Evolutionary conservation across 2,329 filamentous ascomycete species (phyloP), one percentile per base, ranked within the genome.

Genomic region (Diatrype stigma): DNA sequence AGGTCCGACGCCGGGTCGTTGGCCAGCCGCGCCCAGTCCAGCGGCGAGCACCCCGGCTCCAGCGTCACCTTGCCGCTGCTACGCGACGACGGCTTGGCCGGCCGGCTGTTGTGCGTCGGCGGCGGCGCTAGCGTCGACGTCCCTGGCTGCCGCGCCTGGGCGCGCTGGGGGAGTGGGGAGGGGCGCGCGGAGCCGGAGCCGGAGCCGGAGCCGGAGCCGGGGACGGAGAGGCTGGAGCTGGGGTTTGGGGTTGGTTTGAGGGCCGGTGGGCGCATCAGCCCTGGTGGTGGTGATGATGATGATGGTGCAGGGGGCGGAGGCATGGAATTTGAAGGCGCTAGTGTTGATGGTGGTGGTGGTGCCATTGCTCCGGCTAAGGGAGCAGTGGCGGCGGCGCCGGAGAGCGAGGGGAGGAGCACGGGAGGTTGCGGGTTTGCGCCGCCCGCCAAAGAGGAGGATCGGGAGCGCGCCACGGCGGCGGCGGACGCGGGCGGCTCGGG

Each of bases 21-120:
- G 1, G 83, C 81, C 1, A 96, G 80, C 6, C 87, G 84, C 12
- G 94, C 94, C 94, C 94, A 99, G 79, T 99, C 94, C 12, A 99
- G 84, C 0, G 94, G 93, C 2, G 90, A 96, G 74, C 93, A 92
- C 30, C 94, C 93, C 0, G 94, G 94, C n/a, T 85, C 81, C 4
- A 99, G 82, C 8, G 87, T 77, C 4, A 96, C 89, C 63, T 93
- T 89, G 68, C 80, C n/a, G n/a, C n/a, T n/a, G n/a, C n/a, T n/a
- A n/a, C n/a, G n/a, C n/a, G n/a, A 81, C 11, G 77, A 80, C 4
- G 80, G 78, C 63, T 82, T 84, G 22, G 70, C 56, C 2, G 81
- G 80, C 51, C 75, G 77, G 40, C 72, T 65, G 30, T 68, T 72
- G 63, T 78, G 79, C 14, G 79, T 77, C 0, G 81, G 79, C 0